Percentiles rank a stretch among this genome's conserved stretches.
These are phyloP conservation scores for Epichloe scottii DNA, from an alignment of 2,329 filamentous ascomycete genomes.

Conservation along the genomic window DNA sequence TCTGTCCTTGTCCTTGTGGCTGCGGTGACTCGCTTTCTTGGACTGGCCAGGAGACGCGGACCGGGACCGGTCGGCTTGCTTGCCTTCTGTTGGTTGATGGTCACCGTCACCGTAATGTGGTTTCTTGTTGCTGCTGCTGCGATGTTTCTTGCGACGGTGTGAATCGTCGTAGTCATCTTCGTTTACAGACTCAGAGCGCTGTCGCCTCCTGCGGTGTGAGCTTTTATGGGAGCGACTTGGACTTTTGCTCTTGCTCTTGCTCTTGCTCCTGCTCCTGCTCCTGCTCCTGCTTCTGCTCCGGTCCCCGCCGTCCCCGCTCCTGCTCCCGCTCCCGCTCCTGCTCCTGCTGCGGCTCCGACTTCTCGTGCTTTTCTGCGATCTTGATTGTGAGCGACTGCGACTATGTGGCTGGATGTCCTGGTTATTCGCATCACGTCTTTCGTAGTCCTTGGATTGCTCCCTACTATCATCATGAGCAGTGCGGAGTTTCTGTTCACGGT, in stretches of 20 bases:
- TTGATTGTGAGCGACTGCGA: constrained; percentile 19
- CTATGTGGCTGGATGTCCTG: constrained; percentile 10
- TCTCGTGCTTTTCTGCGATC: constrained; percentile 21
- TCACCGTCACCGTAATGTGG: constrained; percentile 33
- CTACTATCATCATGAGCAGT: constrained; percentile 14
- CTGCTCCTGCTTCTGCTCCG: constrained; percentile 16
- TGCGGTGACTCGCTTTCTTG: constrained; percentile 45
- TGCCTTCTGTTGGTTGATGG: constrained; percentile 25
- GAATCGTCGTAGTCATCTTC: constrained; percentile 33
- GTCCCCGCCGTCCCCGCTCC: constrained; percentile 14
- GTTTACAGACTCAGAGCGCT: constrained; percentile 40
- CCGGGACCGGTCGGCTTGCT: constrained; percentile 43
- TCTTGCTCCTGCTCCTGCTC: constrained; percentile 13
- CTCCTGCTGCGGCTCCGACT: constrained; percentile 14
- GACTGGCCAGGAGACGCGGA: constrained; percentile 52
- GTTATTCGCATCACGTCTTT: constrained; percentile 13
- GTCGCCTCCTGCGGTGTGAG: constrained; percentile 37
- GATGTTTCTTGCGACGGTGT: constrained; percentile 39
- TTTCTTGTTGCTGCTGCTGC: constrained; percentile 22
- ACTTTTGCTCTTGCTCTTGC: constrained; percentile 3
- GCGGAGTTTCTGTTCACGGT: constrained; percentile 24
- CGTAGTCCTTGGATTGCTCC: constrained; percentile 18
- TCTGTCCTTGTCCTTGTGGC: constrained; percentile 43
- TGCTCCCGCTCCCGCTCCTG: constrained; percentile 7
- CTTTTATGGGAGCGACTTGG: constrained; percentile 28